Conservation (phyloP, 176 grass and related monocot genomes). For the Zizania latifolia region DNA sequence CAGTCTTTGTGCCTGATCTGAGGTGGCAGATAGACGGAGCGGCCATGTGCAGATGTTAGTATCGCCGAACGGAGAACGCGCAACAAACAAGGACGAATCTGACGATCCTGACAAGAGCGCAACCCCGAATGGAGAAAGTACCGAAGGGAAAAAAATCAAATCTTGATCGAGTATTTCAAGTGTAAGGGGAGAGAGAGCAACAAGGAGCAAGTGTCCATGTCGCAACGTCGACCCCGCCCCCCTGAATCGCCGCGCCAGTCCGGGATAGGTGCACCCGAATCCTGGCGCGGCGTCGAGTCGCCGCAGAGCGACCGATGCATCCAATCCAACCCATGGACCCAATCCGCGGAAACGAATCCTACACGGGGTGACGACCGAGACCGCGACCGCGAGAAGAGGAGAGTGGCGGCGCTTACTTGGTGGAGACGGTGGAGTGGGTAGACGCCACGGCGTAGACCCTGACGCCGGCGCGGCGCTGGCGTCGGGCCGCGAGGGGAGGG, state of each 20-base stretch:
- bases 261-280: background rate
- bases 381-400: background rate
- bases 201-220: background rate
- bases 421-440: constrained; percentile 28
- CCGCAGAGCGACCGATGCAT: background rate
- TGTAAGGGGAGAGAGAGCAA: background rate
- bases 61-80: background rate
- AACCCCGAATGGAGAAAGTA: too few species aligned
- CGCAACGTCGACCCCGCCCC: background rate
- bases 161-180: too few species aligned
- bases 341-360: background rate
- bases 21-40: background rate
- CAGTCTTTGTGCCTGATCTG: constrained; percentile 18
- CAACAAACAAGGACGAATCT: constrained; percentile 15
- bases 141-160: too few species aligned
- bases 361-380: background rate
- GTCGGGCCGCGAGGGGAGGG: constrained; percentile 22
- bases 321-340: constrained; percentile 5
- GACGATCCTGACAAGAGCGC: background rate
- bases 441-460: constrained; percentile 42
- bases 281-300: background rate
- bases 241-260: background rate
- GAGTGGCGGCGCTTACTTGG: constrained; percentile 41
- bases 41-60: background rate
- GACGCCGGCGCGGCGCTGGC: background rate